Conservation (phyloP, 805 yeast genomes). For the Kregervanrija delftensis region DNA sequence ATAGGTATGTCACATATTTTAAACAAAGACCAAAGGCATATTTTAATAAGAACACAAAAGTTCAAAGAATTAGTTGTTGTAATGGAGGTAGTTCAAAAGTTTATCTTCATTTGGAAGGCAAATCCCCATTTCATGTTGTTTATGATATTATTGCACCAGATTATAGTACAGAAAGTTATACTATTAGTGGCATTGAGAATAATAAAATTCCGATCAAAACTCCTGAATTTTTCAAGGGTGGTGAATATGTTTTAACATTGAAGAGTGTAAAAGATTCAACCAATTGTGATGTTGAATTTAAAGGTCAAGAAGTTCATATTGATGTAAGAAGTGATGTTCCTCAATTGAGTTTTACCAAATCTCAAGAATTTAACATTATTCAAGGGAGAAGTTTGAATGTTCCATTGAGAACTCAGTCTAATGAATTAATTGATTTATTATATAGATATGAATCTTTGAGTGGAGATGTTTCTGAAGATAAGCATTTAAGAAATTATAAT, state of each 20-base stretch:
- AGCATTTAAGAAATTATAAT: constrained; percentile 10
- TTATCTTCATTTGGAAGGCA: constrained; percentile 65
- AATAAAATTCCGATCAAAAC: constrained; percentile 40
- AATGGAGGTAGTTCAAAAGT: constrained; percentile 32
- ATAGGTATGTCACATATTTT: constrained; percentile 62
- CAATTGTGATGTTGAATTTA: constrained; percentile 68
- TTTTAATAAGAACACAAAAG: constrained; percentile 20
- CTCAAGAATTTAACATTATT: constrained; percentile 35
- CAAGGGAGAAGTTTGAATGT: constrained; percentile 55
- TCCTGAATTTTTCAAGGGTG: constrained; percentile 56
- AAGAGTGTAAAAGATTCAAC: constrained; percentile 67
- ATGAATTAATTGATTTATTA: constrained; percentile 24
- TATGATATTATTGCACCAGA: constrained; percentile 63
- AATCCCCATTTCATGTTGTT: constrained; percentile 65
- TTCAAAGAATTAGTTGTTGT: constrained; percentile 21
- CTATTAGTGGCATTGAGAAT: constrained; percentile 33
- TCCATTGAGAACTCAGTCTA: constrained; percentile 40
- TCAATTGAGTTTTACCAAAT: constrained; percentile 27
- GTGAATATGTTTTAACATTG: constrained; percentile 60
- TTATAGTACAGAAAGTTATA: constrained; percentile 35
- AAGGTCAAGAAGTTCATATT: constrained; percentile 57
- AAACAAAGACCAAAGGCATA: constrained; percentile 59
- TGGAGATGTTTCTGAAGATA: constrained; percentile 9
- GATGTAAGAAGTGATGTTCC: constrained; percentile 69
- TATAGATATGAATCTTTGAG: constrained; percentile 25